phyloP scores from a whole-genome alignment of 2,329 filamentous ascomycete genomes.

The Dactylellina cionopaga region DNA sequence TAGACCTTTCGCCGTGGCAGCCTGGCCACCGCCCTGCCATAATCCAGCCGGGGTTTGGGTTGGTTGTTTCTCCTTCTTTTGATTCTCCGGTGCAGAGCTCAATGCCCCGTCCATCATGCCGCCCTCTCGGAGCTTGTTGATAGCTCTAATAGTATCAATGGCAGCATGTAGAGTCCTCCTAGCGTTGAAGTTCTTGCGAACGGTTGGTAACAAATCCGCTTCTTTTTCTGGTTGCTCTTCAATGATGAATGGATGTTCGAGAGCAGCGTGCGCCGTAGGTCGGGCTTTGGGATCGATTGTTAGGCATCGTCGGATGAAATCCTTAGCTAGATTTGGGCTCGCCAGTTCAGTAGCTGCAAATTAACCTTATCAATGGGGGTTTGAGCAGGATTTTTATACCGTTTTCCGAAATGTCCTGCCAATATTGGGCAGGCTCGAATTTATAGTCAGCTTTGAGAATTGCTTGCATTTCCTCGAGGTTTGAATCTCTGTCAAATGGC shows the following conservation, averaged over 20 bases:
- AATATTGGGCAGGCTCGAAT: constrained; percentile 94
- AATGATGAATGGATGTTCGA: constrained; percentile 73
- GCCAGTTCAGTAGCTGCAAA: not conserved
- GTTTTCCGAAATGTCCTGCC: constrained; percentile 86
- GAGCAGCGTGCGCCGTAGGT: constrained; percentile 84
- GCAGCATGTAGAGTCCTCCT: constrained; percentile 74
- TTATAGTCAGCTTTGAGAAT: constrained; percentile 96
- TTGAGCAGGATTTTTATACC: constrained; percentile 54
- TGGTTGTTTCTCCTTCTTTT: constrained; percentile 68
- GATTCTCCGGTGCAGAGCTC: constrained; percentile 64
- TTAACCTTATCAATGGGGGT: too few species aligned
- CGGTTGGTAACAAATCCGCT: constrained; percentile 71
- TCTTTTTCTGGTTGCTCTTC: constrained; percentile 64
- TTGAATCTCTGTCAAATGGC: constrained; percentile 95
- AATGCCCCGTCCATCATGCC: constrained; percentile 72
- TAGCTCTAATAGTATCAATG: constrained; percentile 76
- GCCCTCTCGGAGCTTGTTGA: constrained; percentile 75
- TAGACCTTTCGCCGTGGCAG: constrained; percentile 33
- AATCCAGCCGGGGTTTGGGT: constrained; percentile 64
- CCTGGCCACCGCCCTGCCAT: constrained; percentile 32
- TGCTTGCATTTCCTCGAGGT: constrained; percentile 99
- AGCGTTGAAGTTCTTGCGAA: constrained; percentile 80
- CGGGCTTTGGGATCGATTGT: constrained; percentile 87
- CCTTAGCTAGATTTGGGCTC: constrained; percentile 71
- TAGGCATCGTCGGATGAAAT: constrained; percentile 91